Base-by-base conservation (phyloP, 768 basidiomycete species). In the Cystobasidium onofrii region DNA sequence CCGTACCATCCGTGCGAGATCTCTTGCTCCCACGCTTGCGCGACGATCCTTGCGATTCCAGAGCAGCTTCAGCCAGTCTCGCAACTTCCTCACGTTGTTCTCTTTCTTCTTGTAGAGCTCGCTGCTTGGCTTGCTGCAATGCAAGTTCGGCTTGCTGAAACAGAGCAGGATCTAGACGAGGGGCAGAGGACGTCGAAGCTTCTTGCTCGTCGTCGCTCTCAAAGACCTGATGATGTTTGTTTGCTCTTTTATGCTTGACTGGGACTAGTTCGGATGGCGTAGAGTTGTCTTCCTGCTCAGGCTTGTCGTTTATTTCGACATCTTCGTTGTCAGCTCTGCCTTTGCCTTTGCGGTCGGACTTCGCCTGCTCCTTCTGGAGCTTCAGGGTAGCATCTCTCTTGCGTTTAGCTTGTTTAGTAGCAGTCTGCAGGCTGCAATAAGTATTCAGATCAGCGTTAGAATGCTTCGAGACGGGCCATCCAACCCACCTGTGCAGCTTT, bases 81-180 rank as follows among this genome's bases (percentile, higher is more conserved):
- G 18, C 4, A 31, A 52, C 12, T 36, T 67, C 43, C 23, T 67
- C 7, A 29, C 23, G 41, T 25, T 52, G 39, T 23, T 29, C 23
- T 50, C 18, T 9, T 25, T 41, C 43, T 12, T 31, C 41, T 27
- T 67, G 41, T 9, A 10, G 18, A 17, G 33, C 69, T 33, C 25
- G 15, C 6, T 55, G 9, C 25, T 71, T 71, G 13, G 55, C 69
- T 23, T 23, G 33, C 6, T 36, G 9, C n/a, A 71, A 27, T 55
- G 69, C 69, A 17, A 25, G 20, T 17, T 60, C 55, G 20, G 69
- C 69, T 71, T 71, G 69, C 25, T 29, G 36, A 54, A 71, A 71
- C 10, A 71, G 69, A n/a, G 52, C 25, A 23, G 69, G 69, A 44
- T 71, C 69, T 2, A 71, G 55, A 36, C 44, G 33, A 12, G 29